phyloP scores from a whole-genome alignment of 768 basidiomycete species.

The Strobilomyces confusus region DNA sequence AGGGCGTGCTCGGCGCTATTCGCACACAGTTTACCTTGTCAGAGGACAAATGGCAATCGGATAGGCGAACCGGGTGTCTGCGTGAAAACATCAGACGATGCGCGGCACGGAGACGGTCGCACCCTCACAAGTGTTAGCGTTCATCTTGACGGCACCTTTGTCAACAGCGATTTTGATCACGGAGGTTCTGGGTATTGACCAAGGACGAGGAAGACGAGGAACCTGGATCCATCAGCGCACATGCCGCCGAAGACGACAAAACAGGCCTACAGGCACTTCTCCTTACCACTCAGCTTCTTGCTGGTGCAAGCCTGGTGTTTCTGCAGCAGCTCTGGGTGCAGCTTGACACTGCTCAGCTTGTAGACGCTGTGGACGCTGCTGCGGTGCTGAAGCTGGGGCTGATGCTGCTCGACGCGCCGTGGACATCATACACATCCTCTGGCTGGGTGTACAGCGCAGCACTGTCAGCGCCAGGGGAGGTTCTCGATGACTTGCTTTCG shows the following conservation, averaged over 20 bases:
- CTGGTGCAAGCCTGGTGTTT: conserved; percentile 84
- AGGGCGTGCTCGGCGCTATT: too few relatives aligned
- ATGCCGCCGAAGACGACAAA: neutral
- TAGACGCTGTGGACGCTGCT: conserved; percentile 99
- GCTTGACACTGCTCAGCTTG: conserved; percentile 95
- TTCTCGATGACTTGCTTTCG: too few relatives aligned
- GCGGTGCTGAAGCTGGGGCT: conserved; percentile 93
- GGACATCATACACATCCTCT: conserved; percentile 90
- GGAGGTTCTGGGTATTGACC: too few relatives aligned
- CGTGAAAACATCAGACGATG: conserved; percentile 2
- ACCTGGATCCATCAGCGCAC: conserved; percentile 41
- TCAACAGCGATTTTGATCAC: conserved; percentile 90
- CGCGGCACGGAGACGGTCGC: neutral
- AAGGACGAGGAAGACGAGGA: conserved; percentile 99
- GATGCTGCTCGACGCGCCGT: conserved; percentile 77
- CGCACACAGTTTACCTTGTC: too few relatives aligned
- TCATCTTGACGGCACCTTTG: conserved; percentile 98
- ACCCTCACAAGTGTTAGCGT: conserved; percentile 77
- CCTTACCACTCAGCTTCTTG: conserved; percentile 57
- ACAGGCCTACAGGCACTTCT: conserved; percentile 74
- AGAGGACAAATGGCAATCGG: conserved; percentile 79
- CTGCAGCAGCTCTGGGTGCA: conserved; percentile 88
- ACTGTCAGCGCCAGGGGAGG: conserved; percentile 92
- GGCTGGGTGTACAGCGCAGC: conserved; percentile 94
- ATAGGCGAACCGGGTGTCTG: conserved; percentile 89